Evolutionary conservation across 805 yeast species (phyloP), one percentile per base, ranked within the genome.

Genomic region (Lachancea kluyveri): DNA sequence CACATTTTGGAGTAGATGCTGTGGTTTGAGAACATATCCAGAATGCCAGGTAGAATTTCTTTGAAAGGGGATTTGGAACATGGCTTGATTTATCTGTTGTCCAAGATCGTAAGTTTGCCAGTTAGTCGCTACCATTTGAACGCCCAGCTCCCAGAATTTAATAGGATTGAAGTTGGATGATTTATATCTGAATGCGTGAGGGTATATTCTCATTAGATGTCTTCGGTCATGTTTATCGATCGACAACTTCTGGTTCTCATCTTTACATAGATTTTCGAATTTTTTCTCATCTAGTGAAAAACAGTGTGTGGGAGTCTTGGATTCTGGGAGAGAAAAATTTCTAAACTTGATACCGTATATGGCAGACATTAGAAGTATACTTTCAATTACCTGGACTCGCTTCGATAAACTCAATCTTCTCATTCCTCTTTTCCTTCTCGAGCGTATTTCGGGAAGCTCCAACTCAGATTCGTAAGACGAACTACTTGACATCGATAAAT

Each of bases 41-140:
- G 70, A 61, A 28, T 44, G 47, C 31, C 48, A 43, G 11, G 46
- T 32, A 7, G 48, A 43, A 25, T 48, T 44, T 23, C 42, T 48
- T 26, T 64, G 69, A 9, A 68, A 63, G 0, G 73, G 70, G 10
- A 69, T 56, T 30, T 73, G 74, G 55, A 90, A 86, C 70, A 87
- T 61, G 3, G 95, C 84, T 40, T 82, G 82, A 53, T 87, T 88
- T 8, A 92, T 48, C 50, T 87, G 95, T 51, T 88, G 90, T 0
- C 96, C 96, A 11, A 76, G 37, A 50, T 92, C 98, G 52, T 74
- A 79, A 0, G 92, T 79, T 57, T 90, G 98, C 96, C 96, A 90
- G 52, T 90, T 92, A 0, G 95, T 79, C 0, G 98, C 97, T 4
- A 84, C 97, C 86, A 92, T 74, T 51, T 92, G 98, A 8, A 72